Evolutionary conservation across 345 rosid species (phyloP).

Genomic region (Salix arbutifolia): DNA sequence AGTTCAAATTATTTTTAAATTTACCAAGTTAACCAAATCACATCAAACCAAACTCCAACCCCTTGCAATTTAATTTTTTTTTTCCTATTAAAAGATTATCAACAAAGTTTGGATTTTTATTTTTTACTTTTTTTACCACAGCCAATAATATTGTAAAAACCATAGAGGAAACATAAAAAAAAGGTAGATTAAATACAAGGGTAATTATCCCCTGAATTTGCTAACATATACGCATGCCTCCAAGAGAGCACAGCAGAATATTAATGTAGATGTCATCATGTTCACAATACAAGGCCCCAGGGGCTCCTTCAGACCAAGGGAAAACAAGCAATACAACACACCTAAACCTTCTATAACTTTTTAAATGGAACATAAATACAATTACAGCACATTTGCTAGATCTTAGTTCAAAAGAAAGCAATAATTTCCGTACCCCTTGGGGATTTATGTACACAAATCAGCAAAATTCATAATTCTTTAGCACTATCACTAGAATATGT

Average conservation of each 20-base stretch:
- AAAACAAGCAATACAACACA: not conserved
- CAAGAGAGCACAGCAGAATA: not conserved
- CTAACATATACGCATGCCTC: not conserved
- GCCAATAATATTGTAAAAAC: too few relatives aligned
- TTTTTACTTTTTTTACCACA: too few relatives aligned
- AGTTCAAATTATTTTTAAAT: too few relatives aligned
- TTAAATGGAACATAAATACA: not conserved
- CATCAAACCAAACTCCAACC: too few relatives aligned
- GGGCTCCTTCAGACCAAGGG: too few relatives aligned
- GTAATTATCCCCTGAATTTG: not conserved
- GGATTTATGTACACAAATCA: slow-evolving; percentile 27
- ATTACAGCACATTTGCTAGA: slow-evolving; percentile 2
- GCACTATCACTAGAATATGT: slow-evolving; percentile 7
- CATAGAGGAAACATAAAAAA: too few relatives aligned
- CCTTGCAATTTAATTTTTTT: too few relatives aligned
- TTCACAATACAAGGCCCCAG: not conserved
- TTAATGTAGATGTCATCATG: not conserved
- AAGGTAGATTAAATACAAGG: too few relatives aligned
- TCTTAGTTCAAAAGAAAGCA: slow-evolving; percentile 11
- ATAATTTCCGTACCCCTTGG: slow-evolving; percentile 13
- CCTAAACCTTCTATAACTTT: not conserved
- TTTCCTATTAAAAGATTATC: too few relatives aligned
- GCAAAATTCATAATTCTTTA: slow-evolving; percentile 16
- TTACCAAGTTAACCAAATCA: too few relatives aligned
- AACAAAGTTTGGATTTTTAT: too few relatives aligned